Evolutionary conservation across 2,329 filamentous ascomycete species (phyloP).

Genomic region (Exophiala calicioides): DNA sequence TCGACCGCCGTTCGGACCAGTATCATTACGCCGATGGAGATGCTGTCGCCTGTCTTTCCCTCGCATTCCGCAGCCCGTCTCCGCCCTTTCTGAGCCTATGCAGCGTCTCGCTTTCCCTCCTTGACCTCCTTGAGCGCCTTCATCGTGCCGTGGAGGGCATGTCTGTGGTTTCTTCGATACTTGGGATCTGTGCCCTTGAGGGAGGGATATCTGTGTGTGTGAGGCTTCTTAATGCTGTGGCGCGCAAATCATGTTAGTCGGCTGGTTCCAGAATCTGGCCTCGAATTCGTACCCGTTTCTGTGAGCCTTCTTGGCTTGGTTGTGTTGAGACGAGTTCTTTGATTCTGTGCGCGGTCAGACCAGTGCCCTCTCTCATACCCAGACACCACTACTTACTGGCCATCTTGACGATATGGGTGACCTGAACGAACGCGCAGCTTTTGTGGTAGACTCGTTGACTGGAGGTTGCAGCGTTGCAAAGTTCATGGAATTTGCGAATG

Average conservation of each 20-base stretch:
- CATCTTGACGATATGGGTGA: constrained; percentile 29
- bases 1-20: neutral
- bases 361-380: neutral
- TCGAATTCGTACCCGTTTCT: constrained; percentile 88
- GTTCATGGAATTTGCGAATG: constrained; percentile 17
- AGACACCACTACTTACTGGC: constrained; percentile 28
- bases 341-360: constrained; percentile 66
- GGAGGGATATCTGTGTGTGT: constrained; percentile 97
- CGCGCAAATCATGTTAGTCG: constrained; percentile 16
- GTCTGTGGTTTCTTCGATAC: constrained; percentile 99
- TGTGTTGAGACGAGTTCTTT: constrained; percentile 99
- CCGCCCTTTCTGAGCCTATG: constrained; percentile 53
- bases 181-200: constrained; percentile 99
- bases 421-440: constrained; percentile 8
- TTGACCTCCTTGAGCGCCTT: constrained; percentile 97
- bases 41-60: constrained; percentile 1
- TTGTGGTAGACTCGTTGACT: constrained; percentile 6
- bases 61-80: constrained; percentile 16
- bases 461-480: constrained; percentile 7
- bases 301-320: constrained; percentile 98
- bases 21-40: constrained; percentile 9
- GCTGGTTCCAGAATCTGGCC: too few relatives aligned
- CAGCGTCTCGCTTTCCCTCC: constrained; percentile 90
- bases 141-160: constrained; percentile 98
- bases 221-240: constrained; percentile 98